phyloP scores from a whole-genome alignment of 352 stramenopile genomes.

The Phytophthora aleatoria region DNA sequence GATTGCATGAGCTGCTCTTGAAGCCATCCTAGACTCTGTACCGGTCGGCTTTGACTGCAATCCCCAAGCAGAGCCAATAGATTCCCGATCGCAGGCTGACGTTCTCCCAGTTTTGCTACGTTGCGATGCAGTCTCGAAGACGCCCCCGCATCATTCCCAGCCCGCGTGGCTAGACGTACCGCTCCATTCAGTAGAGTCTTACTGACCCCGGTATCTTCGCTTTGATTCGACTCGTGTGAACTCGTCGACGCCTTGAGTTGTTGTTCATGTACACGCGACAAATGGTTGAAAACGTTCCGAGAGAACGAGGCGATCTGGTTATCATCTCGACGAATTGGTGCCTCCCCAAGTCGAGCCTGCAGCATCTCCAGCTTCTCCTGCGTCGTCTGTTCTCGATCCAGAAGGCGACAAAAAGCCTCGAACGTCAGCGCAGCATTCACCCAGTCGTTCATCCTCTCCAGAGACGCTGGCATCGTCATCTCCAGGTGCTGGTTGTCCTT shows the following conservation, averaged over 20 bases:
- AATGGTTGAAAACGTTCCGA: constrained; percentile 8
- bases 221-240: constrained; percentile 23
- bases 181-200: constrained; percentile 19
- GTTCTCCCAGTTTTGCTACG: constrained; percentile 33
- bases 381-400: constrained; percentile 30
- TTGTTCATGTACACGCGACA: constrained; percentile 16
- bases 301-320: constrained; percentile 6
- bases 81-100: constrained; percentile 41
- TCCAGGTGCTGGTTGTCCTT: constrained; percentile 4
- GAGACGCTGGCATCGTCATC: constrained; percentile 19
- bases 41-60: constrained; percentile 2
- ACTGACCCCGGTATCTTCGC: constrained; percentile 8
- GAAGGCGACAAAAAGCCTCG: constrained; percentile 34
- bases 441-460: constrained; percentile 34
- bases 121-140: constrained; percentile 21
- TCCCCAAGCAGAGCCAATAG: constrained; percentile 33
- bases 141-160: constrained; percentile 3
- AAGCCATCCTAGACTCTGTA: constrained; percentile 8
- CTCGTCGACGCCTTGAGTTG: constrained; percentile 1
- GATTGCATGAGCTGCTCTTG: constrained; percentile 17
- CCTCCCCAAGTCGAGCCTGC: constrained; percentile 18
- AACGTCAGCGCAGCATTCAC: constrained; percentile 32
- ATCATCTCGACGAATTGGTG: neutral
- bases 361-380: constrained; percentile 39
- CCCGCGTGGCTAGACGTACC: constrained; percentile 1